A percentile compares a stretch with the other conserved stretches of the same genome.
phyloP scores from a whole-genome alignment of 1,284 basidiomycete genomes.

The Trametes pubescens region DNA sequence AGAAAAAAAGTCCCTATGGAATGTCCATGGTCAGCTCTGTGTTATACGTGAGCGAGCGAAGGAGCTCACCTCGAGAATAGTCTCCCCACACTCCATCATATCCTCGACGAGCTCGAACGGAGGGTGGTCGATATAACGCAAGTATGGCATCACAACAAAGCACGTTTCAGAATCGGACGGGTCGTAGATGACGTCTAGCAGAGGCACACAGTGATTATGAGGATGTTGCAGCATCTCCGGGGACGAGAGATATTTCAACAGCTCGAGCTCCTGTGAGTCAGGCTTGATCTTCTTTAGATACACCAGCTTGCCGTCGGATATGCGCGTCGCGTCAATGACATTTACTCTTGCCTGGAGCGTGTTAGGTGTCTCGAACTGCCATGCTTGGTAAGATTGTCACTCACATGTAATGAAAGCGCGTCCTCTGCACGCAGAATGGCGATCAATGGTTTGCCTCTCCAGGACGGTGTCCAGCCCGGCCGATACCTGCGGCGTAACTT shows the following conservation, averaged over 20 bases:
- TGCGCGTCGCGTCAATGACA: conserved; percentile 39
- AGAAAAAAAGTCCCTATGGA: not conserved
- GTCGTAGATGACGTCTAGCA: conserved; percentile 41
- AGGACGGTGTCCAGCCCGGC: not conserved
- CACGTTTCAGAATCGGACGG: conserved; percentile 18
- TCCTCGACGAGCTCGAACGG: conserved; percentile 36
- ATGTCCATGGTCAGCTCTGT: too few species aligned
- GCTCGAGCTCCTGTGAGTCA: conserved; percentile 29
- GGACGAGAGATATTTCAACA: conserved; percentile 13
- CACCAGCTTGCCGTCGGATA: conserved; percentile 35
- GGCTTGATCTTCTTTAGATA: conserved; percentile 37
- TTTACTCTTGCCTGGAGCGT: not conserved
- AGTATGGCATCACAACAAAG: conserved; percentile 43
- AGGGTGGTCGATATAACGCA: conserved; percentile 35
- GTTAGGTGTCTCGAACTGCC: too few species aligned
- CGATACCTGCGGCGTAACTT: not conserved
- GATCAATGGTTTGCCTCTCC: conserved; percentile 3
- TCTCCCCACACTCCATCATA: conserved; percentile 35
- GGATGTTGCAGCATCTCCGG: conserved; percentile 30
- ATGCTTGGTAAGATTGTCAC: not conserved
- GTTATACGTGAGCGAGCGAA: too few species aligned
- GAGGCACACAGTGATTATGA: conserved; percentile 42
- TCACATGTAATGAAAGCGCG: not conserved
- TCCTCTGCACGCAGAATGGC: conserved; percentile 4
- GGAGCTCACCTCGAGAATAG: conserved; percentile 36